phyloP scores from a whole-genome alignment of 1,284 basidiomycete species.

The Tausonia pullulans region DNA sequence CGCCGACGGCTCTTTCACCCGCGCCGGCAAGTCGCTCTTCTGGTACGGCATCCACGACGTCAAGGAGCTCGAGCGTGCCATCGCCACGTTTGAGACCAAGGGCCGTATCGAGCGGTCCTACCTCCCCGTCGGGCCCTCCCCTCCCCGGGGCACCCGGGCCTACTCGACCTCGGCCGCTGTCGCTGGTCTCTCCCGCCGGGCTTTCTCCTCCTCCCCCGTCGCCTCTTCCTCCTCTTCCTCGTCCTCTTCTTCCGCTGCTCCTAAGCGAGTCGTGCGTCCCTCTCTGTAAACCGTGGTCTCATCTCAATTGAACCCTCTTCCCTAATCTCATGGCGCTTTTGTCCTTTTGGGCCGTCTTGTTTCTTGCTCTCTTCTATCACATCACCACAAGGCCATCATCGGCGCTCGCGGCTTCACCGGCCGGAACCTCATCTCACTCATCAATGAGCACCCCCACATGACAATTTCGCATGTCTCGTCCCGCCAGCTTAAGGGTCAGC shows the following conservation, averaged over 20 bases:
- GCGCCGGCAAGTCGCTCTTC: constrained; percentile 82
- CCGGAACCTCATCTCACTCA: constrained; percentile 73
- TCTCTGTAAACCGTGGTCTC: no score
- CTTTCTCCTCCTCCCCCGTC: constrained; percentile 19
- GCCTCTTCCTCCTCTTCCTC: no score
- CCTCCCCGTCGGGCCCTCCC: constrained; percentile 77
- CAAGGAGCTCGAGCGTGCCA: constrained; percentile 76
- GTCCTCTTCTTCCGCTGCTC: no score
- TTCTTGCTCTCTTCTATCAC: not conserved
- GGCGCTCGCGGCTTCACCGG: constrained; percentile 95
- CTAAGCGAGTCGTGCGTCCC: no score
- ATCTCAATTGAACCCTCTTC: no score
- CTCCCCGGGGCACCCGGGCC: constrained; percentile 41
- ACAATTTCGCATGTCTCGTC: constrained; percentile 91
- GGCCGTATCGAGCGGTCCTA: constrained; percentile 77
- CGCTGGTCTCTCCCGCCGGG: constrained; percentile 32
- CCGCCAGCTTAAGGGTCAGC: constrained; percentile 77
- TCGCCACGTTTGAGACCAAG: constrained; percentile 72
- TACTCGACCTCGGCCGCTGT: constrained; percentile 61
- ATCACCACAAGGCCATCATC: constrained; percentile 51
- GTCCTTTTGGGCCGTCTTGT: not conserved
- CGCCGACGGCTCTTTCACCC: constrained; percentile 92
- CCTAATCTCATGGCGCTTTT: no score
- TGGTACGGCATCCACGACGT: constrained; percentile 96
- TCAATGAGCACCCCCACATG: constrained; percentile 77